Evolutionary conservation across 2,329 filamentous ascomycete genomes (phyloP).

Genomic region (Thelonectria discophora): DNA sequence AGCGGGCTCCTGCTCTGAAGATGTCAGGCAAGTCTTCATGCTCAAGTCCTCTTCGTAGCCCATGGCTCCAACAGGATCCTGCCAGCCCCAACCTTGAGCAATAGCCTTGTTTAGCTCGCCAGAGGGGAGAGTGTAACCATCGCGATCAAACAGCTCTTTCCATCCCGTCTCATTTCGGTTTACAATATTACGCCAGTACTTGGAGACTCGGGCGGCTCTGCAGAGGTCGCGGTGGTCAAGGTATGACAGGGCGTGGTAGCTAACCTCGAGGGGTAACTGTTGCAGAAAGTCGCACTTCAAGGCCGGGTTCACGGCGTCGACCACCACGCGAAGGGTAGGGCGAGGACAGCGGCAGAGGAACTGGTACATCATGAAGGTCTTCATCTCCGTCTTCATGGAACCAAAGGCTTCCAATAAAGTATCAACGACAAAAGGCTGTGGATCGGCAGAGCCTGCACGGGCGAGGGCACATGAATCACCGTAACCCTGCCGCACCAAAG

Average conservation of each 20-base stretch:
- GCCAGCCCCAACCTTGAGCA: conserved; percentile 95
- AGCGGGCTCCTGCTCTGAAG: conserved; percentile 62
- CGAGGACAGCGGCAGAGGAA: conserved; percentile 88
- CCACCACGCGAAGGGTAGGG: conserved; percentile 87
- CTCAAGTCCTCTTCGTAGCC: conserved; percentile 86
- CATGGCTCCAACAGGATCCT: conserved; percentile 79
- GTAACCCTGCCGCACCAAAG: conserved; percentile 38
- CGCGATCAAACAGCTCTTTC: conserved; percentile 88
- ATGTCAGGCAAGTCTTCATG: conserved; percentile 60
- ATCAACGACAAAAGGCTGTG: conserved; percentile 67
- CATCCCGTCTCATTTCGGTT: conserved; percentile 95
- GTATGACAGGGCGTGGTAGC: conserved; percentile 86
- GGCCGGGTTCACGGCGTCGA: conserved; percentile 90
- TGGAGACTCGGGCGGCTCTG: conserved; percentile 90
- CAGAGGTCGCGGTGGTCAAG: conserved; percentile 88
- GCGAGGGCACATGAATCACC: conserved; percentile 40
- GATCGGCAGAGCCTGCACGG: conserved; percentile 33
- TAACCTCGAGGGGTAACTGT: conserved; percentile 84
- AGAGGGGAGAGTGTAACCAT: conserved; percentile 80
- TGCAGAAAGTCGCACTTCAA: conserved; percentile 93
- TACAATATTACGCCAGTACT: conserved; percentile 88
- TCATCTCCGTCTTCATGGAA: conserved; percentile 87
- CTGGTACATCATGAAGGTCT: conserved; percentile 97
- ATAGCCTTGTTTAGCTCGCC: conserved; percentile 90
- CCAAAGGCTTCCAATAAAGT: conserved; percentile 93